Evolutionary conservation across 352 stramenopile species (phyloP).

Genomic region (Phytophthora fragariaefolia): DNA sequence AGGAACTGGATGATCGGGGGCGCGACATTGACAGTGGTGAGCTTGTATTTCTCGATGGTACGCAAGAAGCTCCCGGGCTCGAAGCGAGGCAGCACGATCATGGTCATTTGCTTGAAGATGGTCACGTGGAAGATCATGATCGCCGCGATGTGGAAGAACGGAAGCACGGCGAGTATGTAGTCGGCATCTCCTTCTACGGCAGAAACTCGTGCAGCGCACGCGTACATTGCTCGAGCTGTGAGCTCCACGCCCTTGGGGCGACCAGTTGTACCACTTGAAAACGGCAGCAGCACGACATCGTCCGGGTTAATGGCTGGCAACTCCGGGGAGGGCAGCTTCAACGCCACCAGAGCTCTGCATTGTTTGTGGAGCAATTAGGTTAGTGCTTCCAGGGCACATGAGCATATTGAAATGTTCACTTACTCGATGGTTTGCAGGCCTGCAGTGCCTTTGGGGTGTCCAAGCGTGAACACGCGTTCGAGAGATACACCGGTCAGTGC

Average conservation of each 20-base stretch:
- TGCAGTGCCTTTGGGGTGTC: conserved; percentile 16
- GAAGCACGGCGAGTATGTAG: conserved; percentile 69
- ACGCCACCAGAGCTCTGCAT: conserved; percentile 31
- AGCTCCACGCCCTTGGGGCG: conserved; percentile 89
- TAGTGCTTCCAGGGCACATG: no score
- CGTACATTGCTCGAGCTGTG: conserved; percentile 80
- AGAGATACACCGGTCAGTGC: conserved; percentile 7
- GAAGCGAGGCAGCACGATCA: conserved; percentile 92
- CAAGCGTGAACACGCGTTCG: conserved; percentile 35
- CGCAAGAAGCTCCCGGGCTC: conserved; percentile 89
- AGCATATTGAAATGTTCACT: no score
- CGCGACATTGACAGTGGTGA: conserved; percentile 55
- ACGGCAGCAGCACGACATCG: conserved; percentile 68
- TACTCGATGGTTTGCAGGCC: conserved; percentile 41
- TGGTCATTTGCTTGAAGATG: conserved; percentile 73
- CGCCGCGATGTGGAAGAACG: conserved; percentile 96
- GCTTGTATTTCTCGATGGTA: conserved; percentile 68
- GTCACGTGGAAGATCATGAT: conserved; percentile 82
- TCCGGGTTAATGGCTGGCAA: conserved; percentile 22
- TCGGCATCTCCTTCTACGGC: conserved; percentile 46
- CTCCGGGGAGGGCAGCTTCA: conserved; percentile 25
- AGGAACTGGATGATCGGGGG: conserved; percentile 82
- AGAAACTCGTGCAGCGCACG: conserved; percentile 56
- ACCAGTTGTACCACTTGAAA: conserved; percentile 94
- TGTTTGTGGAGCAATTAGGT: neutral